These are phyloP conservation scores for Alternaria angustiovoidea DNA, from an alignment of 2,329 filamentous ascomycete genomes.

Conservation along the genomic window DNA sequence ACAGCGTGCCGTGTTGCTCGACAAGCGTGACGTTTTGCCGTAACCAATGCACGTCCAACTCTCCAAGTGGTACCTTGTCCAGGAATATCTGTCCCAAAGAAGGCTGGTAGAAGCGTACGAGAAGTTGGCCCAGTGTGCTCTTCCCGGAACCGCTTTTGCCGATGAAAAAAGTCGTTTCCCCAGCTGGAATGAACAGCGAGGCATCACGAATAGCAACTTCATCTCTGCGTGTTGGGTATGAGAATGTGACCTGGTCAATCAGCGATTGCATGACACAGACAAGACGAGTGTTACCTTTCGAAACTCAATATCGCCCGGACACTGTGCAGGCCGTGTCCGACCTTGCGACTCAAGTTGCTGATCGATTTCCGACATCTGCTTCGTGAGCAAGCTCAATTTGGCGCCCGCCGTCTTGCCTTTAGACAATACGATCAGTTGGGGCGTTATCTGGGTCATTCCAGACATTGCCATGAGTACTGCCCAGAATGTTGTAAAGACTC, in stretches of 20 bases:
- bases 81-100: constrained; percentile 71
- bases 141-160: constrained; percentile 92
- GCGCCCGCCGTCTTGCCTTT: constrained; percentile 80
- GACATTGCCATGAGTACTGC: constrained; percentile 79
- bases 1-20: constrained; percentile 82
- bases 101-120: constrained; percentile 79
- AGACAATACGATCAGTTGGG: constrained; percentile 78
- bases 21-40: constrained; percentile 80
- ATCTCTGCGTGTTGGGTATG: constrained; percentile 76
- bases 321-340: constrained; percentile 49
- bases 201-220: constrained; percentile 67
- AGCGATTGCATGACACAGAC: constrained; percentile 1
- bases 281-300: constrained; percentile 63
- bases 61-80: constrained; percentile 69
- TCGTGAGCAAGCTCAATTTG: constrained; percentile 62
- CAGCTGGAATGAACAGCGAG: constrained; percentile 74
- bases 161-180: constrained; percentile 80
- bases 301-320: constrained; percentile 74
- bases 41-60: constrained; percentile 74
- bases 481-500: constrained; percentile 86
- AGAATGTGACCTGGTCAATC: constrained; percentile 72
- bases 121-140: constrained; percentile 82
- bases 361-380: constrained; percentile 43
- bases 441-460: constrained; percentile 75
- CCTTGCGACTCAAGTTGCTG: constrained; percentile 23